Evolutionary conservation across 2,329 filamentous ascomycete species (phyloP), one percentile per base, ranked within the genome.

Genomic region (Cordyceps pruinosa): DNA sequence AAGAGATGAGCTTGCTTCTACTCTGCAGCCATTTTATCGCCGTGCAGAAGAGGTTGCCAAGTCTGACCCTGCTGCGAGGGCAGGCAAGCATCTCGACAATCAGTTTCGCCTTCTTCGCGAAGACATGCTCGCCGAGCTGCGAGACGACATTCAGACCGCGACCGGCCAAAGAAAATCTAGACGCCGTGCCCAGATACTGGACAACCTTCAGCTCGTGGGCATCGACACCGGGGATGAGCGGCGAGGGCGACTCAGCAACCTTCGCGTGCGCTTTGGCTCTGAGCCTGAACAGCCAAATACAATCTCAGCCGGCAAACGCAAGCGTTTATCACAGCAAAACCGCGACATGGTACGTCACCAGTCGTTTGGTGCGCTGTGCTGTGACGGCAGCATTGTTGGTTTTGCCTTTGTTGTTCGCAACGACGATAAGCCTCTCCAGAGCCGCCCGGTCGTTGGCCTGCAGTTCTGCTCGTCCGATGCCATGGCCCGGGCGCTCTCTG

Each of bases 61-160:
- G 1, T 59, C 68, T 0, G 28, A 35, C n/a, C 55, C 48, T 57
- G 71, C 1, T 32, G 64, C 13, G 58, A 71, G 1, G 8, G 64
- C 65, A 76, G 82, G 69, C 0, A 68, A 72, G 0, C 84, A 90
- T 65, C 68, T 88, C 0, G 87, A 89, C 63, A 88, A 87, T 64
- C 84, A 89, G 52, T 92, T 88, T 61, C 84, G 88, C 0, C 75
- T 90, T 0, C 72, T 89, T 0, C 74, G 88, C 3, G 86, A 91
- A 62, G 87, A 90, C 60, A 85, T 90, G 77, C 69, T 90, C 0
- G 80, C 75, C 0, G 85, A 87, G 60, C 72, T 91, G 2, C 77
- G 83, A 1, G 80, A 84, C 9, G 85, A 87, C 48, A 66, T 86
- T 0, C 76, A 82, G 28, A 70, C 76, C 5, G 74, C 79, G 0